Evolutionary conservation across 148 eudicot genomes (phyloP), one percentile per base, ranked within the genome.

Genomic region (Chenopodium quinoa): DNA sequence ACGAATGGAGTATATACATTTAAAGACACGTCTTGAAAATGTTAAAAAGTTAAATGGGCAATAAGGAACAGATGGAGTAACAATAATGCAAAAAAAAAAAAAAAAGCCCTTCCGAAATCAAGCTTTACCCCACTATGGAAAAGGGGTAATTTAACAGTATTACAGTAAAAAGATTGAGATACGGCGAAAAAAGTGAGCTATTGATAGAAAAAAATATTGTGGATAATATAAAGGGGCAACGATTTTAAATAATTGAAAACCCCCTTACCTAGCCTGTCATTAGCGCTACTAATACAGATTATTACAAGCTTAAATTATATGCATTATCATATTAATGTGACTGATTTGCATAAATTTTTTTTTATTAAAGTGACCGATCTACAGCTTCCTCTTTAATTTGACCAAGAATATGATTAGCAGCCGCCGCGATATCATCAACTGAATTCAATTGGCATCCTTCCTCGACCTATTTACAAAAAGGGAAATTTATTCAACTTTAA

Each of bases 391-490:
- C 91, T 82, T 92, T 87, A 47, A 92, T 83, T 84, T 82, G 88
- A 4, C 76, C 81, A 46, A 94, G 84, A 69, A 94, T 83, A 13
- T 86, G 86, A 88, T 94, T 87, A 47, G 91, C 84, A 11, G 90
- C 91, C 1, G 79, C 89, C 1, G 98, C 97, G 2, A 94, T 90
- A 32, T 92, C 97, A 64, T 92, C 92, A 0, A 90, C 91, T 54
- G 97, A 88, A 31, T 75, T 91, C 56, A 89, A 76, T 78, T 88
- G 87, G 81, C 97, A 88, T 34, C 89, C 98, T 25, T 92, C 93
- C 76, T 94, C 98, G 47, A 92, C 83, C 98, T 94, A 87, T 62
- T 27, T 27, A 71, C 19, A 9, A 14, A 40, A 64, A 54, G 10
- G 1, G 9, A 75, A 5, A 40, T 40, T 40, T 40, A 40, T 5